These are phyloP conservation scores for Ophiostoma novo-ulmi DNA, from an alignment of 2,329 filamentous ascomycete genomes.

Conservation along the genomic window DNA sequence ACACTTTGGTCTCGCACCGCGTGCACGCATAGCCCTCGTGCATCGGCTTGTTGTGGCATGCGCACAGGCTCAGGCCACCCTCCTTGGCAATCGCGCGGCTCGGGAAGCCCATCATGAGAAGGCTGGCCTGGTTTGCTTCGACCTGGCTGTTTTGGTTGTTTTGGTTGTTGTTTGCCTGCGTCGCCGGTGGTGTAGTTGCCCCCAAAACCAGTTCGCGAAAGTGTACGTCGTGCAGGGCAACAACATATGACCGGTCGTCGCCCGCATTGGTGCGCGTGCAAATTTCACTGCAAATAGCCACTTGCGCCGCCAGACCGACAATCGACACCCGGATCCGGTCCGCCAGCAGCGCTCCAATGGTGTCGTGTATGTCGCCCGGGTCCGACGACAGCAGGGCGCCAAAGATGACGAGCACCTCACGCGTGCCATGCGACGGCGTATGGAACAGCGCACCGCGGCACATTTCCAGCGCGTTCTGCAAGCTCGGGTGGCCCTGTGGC, in stretches of 20 bases:
- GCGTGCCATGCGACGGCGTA: constrained; percentile 84
- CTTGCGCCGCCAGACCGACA: constrained; percentile 83
- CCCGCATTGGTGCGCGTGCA: constrained; percentile 75
- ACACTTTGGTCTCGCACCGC: constrained; percentile 82
- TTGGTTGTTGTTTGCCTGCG: constrained; percentile 57
- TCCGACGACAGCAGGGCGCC: constrained; percentile 87
- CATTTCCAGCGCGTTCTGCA: constrained; percentile 97
- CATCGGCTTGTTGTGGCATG: constrained; percentile 79
- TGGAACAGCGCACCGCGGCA: constrained; percentile 87
- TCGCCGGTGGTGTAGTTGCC: constrained; percentile 82
- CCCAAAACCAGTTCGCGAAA: constrained; percentile 85
- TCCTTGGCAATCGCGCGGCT: constrained; percentile 68
- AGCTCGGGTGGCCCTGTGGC: constrained; percentile 67
- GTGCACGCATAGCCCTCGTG: constrained; percentile 88
- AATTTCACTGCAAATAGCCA: constrained; percentile 87
- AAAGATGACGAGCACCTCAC: constrained; percentile 87
- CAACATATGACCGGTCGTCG: constrained; percentile 61
- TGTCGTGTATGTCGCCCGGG: constrained; percentile 91
- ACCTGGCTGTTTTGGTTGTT: constrained; percentile 38
- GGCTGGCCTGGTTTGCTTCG: constrained; percentile 43
- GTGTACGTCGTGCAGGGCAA: constrained; percentile 82
- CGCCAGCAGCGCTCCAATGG: constrained; percentile 68
- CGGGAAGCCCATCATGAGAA: constrained; percentile 98
- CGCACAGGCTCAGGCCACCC: constrained; percentile 68
- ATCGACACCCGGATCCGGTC: constrained; percentile 85